phyloP scores from a whole-genome alignment of 805 yeast genomes.

The Tanozyma kutaoensis region DNA sequence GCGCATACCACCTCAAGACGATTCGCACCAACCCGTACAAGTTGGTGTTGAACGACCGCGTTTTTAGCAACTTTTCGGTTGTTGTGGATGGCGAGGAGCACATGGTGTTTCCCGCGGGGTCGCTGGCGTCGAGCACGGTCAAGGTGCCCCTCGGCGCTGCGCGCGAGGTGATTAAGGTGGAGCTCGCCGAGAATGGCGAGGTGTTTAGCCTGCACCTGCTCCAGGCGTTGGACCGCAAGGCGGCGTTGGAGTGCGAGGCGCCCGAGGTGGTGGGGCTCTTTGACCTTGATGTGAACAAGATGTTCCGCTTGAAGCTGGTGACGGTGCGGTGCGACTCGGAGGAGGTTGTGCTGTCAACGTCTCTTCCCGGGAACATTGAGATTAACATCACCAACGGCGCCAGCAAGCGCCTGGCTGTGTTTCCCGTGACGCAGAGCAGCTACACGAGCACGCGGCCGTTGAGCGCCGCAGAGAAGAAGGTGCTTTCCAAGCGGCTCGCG shows the following conservation, averaged over 20 bases:
- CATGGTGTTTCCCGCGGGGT: conserved; percentile 34
- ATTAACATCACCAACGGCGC: no score
- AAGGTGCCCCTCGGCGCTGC: conserved; percentile 22
- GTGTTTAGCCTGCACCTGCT: conserved; percentile 15
- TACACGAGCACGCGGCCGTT: conserved; percentile 24
- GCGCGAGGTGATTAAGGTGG: conserved; percentile 15
- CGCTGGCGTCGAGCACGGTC: conserved; percentile 18
- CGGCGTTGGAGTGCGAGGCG: conserved; percentile 27
- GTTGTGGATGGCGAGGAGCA: conserved; percentile 9
- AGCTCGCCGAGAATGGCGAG: conserved; percentile 25
- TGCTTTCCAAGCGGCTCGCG: conserved; percentile 33
- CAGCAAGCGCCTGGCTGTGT: not conserved
- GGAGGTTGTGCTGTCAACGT: not conserved
- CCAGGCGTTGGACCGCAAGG: conserved; percentile 11
- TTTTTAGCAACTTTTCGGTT: conserved; percentile 35
- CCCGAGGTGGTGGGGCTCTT: conserved; percentile 26
- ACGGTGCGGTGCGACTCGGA: conserved; percentile 5
- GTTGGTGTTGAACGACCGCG: conserved; percentile 43
- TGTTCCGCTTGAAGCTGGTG: conserved; percentile 33
- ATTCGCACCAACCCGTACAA: conserved; percentile 41
- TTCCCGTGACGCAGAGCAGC: conserved; percentile 28
- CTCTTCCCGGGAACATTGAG: not conserved
- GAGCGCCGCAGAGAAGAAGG: conserved; percentile 24
- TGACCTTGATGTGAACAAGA: conserved; percentile 32
- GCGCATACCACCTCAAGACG: conserved; percentile 57